Percentiles rank a stretch among this genome's conserved stretches.
phyloP scores from a whole-genome alignment of 1,284 basidiomycete species.

The Anthracocystis setariae region DNA sequence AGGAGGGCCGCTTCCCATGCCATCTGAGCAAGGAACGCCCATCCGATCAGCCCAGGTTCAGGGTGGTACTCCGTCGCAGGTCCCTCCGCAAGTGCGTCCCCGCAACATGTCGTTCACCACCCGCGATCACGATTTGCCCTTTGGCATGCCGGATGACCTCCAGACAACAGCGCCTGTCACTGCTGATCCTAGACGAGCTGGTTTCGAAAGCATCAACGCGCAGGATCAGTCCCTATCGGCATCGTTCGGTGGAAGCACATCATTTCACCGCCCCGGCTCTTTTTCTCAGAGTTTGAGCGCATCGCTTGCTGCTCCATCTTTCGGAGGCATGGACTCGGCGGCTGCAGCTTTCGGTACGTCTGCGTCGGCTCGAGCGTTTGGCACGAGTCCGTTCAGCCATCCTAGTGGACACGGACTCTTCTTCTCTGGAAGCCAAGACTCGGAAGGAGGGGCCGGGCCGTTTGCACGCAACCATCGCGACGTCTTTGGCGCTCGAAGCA shows the following conservation, averaged over 20 bases:
- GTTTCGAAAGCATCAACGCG: conserved; percentile 21
- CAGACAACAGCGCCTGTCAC: conserved; percentile 19
- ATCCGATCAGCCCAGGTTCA: conserved; percentile 6
- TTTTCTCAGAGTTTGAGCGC: conserved; percentile 38
- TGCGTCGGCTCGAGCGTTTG: conserved; percentile 49
- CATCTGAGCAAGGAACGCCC: conserved; percentile 14
- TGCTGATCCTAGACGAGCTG: conserved; percentile 18
- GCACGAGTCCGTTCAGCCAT: conserved; percentile 66
- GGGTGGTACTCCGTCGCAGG: conserved; percentile 13
- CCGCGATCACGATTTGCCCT: conserved; percentile 80
- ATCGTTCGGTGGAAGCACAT: conserved; percentile 28
- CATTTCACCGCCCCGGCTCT: conserved; percentile 32
- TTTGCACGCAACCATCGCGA: conserved; percentile 40
- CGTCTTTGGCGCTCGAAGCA: conserved; percentile 40
- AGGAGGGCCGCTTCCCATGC: conserved; percentile 7
- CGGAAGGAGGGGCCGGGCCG: conserved; percentile 47
- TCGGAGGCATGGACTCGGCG: conserved; percentile 35
- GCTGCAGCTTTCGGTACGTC: conserved; percentile 43
- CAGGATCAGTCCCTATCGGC: conserved; percentile 19
- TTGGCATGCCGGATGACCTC: conserved; percentile 74
- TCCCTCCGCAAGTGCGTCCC: conserved; percentile 9
- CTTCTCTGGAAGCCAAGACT: conserved; percentile 59
- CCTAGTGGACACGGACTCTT: conserved; percentile 62
- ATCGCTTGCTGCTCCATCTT: conserved; percentile 26
- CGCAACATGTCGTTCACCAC: conserved; percentile 74